Percentiles rank a stretch among this genome's conserved stretches.
phyloP scores from a whole-genome alignment of 106 monocot genomes.

The Triglochin maritima region DNA sequence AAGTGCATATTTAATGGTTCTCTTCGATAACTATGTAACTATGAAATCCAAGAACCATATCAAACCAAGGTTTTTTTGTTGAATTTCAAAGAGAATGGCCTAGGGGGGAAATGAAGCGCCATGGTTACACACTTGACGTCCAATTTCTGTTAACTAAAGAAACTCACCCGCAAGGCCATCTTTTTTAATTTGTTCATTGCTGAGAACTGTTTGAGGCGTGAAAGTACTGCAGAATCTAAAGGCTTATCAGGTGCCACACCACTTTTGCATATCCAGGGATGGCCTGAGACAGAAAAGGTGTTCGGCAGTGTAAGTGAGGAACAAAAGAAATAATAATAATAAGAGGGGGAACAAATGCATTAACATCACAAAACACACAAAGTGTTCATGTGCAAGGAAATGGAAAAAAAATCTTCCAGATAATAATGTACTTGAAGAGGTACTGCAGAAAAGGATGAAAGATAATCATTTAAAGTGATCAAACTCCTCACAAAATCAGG shows the following conservation, averaged over 20 bases:
- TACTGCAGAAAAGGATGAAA: too few relatives aligned
- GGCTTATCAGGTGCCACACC: conserved; percentile 15
- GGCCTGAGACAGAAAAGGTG: conserved; percentile 7
- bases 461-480: too few relatives aligned
- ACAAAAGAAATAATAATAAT: background rate
- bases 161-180: conserved; percentile 13
- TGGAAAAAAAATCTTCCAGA: background rate
- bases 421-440: background rate
- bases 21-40: background rate
- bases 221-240: conserved; percentile 19
- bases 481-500: too few relatives aligned
- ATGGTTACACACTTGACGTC: background rate
- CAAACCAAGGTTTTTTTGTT: background rate
- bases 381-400: background rate
- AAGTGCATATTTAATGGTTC: background rate
- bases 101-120: background rate
- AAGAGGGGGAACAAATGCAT: background rate
- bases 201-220: conserved; percentile 23
- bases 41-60: background rate
- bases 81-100: background rate
- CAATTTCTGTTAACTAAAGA: background rate
- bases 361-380: background rate
- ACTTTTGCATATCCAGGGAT: conserved; percentile 23
- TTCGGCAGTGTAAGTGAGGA: background rate
- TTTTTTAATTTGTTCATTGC: conserved; percentile 25